phyloP scores from a whole-genome alignment of 148 eudicot genomes.

The Vaccinium myrtillus region DNA sequence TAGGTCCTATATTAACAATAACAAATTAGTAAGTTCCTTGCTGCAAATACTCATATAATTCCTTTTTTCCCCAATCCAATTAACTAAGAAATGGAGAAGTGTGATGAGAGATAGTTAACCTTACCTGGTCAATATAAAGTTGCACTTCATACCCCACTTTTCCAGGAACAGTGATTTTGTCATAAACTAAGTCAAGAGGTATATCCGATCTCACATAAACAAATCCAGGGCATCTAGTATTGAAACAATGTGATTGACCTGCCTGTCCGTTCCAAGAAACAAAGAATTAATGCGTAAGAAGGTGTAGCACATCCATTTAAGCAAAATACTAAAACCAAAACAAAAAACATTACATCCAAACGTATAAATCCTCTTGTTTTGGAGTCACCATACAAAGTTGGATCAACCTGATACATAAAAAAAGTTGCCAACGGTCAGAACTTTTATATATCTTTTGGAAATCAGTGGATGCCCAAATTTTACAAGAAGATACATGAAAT shows the following conservation, averaged over 20 bases:
- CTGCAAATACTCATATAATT: no score
- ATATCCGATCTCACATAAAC: neutral
- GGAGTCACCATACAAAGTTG: neutral
- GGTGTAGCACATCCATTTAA: neutral
- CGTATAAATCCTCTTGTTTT: neutral
- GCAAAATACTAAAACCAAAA: neutral
- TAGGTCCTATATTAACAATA: neutral
- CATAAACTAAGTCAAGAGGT: neutral
- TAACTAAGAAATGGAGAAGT: neutral
- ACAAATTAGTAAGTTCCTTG: neutral
- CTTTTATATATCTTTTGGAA: neutral
- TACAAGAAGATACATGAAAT: neutral
- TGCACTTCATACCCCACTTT: neutral
- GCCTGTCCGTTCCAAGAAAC: neutral
- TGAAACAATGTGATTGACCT: neutral
- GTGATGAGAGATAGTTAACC: neutral
- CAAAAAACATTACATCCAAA: neutral
- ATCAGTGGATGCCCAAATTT: neutral
- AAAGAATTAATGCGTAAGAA: neutral
- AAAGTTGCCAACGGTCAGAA: no score
- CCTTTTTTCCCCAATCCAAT: no score
- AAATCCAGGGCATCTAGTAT: neutral
- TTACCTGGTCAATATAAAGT: neutral
- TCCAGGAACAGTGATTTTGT: neutral
- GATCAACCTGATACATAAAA: neutral